Base-by-base conservation (phyloP, 495 filamentous ascomycete genomes). In the Chaetomium fimeti region DNA sequence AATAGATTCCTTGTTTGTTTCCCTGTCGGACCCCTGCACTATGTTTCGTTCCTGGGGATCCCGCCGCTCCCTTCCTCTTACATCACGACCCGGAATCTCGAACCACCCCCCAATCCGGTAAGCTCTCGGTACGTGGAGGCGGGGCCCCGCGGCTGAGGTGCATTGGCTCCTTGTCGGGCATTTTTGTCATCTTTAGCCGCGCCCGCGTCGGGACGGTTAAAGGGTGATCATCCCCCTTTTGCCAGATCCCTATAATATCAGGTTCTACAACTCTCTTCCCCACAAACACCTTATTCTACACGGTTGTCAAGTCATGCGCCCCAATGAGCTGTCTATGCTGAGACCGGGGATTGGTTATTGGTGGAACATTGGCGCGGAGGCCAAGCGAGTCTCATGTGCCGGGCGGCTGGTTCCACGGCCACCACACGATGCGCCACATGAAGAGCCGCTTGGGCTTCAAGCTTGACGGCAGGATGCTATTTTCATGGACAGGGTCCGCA, bases 121-220 rank as follows among this genome's bases (percentile, higher is more conserved):
- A 47, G 6, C 9, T 16, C 22, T 29, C 24, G 38, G 55, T 24
- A 51, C n/a, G 18, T 32, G 32, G 43, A 45, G 5, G 43, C 61
- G 62, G 62, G 45, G 45, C 62, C 57, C 58, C 62, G 40, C 48
- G 48, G 64, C 28, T 6, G 61, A 7, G 11, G 49, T 66, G 53
- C 36, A 57, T 57, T 62, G 5, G 18, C 38, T 61, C 47, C 61
- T 55, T 45, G 38, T 51, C 66, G 25, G 52, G 20, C 42, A 61
- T 66, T 64, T 56, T 56, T n/a, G 3, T 36, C 22, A 15, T 59
- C n/a, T 54, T 68, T 68, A 68, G 58, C 66, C 66, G 66, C 58
- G 18, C 29, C 29, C 16, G 29, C 24, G n/a, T 27, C 51, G 49
- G 51, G 22, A 27, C 66, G 66, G 66, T 43, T 68, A 68, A 68